phyloP scores from a whole-genome alignment of 2,329 filamentous ascomycete species.

The Fusarium irregulare region DNA sequence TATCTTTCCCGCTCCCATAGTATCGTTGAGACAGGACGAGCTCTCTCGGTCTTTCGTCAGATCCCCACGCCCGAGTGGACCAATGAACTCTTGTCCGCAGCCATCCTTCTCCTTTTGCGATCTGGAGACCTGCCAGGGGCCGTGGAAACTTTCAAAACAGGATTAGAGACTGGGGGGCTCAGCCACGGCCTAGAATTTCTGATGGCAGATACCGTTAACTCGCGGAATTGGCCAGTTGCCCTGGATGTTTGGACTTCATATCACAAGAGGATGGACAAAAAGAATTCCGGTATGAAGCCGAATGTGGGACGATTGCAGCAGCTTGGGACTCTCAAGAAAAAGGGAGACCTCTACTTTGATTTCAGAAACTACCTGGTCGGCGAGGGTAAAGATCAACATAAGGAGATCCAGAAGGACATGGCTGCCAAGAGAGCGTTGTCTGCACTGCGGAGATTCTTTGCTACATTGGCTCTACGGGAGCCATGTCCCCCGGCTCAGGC shows the following conservation, averaged over 20 bases:
- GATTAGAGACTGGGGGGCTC: conserved; percentile 50
- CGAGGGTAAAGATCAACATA: conserved; percentile 41
- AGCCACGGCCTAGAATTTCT: conserved; percentile 58
- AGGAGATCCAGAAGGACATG: conserved; percentile 37
- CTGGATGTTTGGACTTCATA: conserved; percentile 55
- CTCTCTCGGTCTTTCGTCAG: conserved; percentile 58
- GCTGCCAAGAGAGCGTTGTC: conserved; percentile 43
- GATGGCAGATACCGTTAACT: conserved; percentile 55
- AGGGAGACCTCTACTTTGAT: conserved; percentile 49
- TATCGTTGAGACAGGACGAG: conserved; percentile 58
- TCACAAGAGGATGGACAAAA: conserved; percentile 36
- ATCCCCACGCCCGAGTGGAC: conserved; percentile 55
- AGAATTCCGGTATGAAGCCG: conserved; percentile 9
- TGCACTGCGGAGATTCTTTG: conserved; percentile 48
- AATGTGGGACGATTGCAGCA: conserved; percentile 33
- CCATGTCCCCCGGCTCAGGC: conserved; percentile 52
- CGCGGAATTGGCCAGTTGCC: conserved; percentile 51
- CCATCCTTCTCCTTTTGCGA: conserved; percentile 56
- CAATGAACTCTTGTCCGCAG: conserved; percentile 53
- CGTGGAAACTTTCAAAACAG: conserved; percentile 54
- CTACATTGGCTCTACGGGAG: conserved; percentile 48
- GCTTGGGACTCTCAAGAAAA: conserved; percentile 44
- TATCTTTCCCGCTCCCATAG: conserved; percentile 58
- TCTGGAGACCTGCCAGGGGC: conserved; percentile 55
- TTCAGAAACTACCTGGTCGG: conserved; percentile 51